phyloP scores from a whole-genome alignment of 345 rosid species.

The Brassica rapa region DNA sequence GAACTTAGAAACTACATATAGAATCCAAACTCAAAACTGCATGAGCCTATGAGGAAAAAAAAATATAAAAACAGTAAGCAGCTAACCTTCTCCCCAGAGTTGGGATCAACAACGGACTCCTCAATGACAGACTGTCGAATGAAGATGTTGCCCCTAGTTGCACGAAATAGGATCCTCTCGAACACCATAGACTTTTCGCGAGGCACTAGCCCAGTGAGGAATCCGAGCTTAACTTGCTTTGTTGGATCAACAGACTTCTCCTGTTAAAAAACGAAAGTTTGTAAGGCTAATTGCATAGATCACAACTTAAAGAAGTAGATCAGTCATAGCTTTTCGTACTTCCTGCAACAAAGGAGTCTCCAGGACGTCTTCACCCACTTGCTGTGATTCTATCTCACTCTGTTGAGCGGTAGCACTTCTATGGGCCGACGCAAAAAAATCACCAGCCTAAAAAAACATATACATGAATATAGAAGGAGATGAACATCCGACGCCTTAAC shows the following conservation, averaged over 20 bases:
- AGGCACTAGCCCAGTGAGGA: conserved; percentile 85
- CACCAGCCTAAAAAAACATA: conserved; percentile 64
- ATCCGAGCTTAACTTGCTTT: conserved; percentile 92
- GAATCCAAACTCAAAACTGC: neutral
- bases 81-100: conserved; percentile 86
- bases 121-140: conserved; percentile 69
- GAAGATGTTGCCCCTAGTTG: conserved; percentile 91
- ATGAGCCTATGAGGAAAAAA: neutral
- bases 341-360: conserved; percentile 80
- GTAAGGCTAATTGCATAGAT: conserved; percentile 11
- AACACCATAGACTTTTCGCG: conserved; percentile 86
- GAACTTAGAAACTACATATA: neutral
- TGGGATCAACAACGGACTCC: conserved; percentile 81
- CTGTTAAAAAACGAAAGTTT: conserved; percentile 37
- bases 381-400: conserved; percentile 66
- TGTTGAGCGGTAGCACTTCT: conserved; percentile 71
- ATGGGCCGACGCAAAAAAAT: conserved; percentile 74
- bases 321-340: neutral
- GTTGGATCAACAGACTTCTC: conserved; percentile 66
- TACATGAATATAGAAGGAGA: conserved; percentile 22
- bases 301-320: conserved; percentile 17
- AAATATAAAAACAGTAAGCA: neutral
- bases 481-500: neutral
- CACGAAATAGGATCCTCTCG: conserved; percentile 96
- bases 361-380: conserved; percentile 57